These are phyloP conservation scores for Dendrobium nobile DNA, from an alignment of 106 monocot species.

Conservation along the genomic window DNA sequence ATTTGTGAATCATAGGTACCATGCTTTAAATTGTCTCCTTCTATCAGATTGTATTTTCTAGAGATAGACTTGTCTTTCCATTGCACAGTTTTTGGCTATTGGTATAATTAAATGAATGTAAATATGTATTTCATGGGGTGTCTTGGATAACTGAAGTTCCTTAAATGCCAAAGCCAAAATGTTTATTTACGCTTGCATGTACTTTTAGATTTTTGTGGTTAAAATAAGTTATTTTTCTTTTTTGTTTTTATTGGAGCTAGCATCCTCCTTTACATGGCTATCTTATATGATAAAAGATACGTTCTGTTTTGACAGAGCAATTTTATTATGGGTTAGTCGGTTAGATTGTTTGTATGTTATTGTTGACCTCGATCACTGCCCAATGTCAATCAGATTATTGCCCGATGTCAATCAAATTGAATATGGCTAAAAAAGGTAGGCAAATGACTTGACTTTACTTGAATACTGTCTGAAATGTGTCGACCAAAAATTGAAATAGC, in stretches of 20 bases:
- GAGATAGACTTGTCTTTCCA: not conserved
- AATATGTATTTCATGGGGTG: not conserved
- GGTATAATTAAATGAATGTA: not conserved
- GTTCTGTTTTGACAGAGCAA: not conserved
- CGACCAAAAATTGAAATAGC: too few relatives aligned
- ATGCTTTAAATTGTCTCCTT: not conserved
- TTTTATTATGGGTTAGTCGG: not conserved
- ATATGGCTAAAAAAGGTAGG: too few relatives aligned
- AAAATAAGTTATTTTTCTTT: not conserved
- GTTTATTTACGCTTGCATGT: not conserved
- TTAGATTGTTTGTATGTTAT: not conserved
- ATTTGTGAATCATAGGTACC: conserved; percentile 92
- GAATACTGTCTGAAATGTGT: too few relatives aligned
- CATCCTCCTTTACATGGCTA: not conserved
- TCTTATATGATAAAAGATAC: not conserved
- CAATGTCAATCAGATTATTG: too few relatives aligned
- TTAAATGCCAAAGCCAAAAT: not conserved
- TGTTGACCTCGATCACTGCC: too few relatives aligned
- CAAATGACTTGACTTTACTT: too few relatives aligned
- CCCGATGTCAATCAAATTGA: too few relatives aligned
- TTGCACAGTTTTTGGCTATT: not conserved
- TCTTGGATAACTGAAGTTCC: not conserved
- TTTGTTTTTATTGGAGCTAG: not conserved
- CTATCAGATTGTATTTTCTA: not conserved
- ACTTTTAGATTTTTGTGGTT: not conserved